These are phyloP conservation scores for Podospora pseudocomata DNA, from an alignment of 495 filamentous ascomycete genomes.

Conservation along the genomic window DNA sequence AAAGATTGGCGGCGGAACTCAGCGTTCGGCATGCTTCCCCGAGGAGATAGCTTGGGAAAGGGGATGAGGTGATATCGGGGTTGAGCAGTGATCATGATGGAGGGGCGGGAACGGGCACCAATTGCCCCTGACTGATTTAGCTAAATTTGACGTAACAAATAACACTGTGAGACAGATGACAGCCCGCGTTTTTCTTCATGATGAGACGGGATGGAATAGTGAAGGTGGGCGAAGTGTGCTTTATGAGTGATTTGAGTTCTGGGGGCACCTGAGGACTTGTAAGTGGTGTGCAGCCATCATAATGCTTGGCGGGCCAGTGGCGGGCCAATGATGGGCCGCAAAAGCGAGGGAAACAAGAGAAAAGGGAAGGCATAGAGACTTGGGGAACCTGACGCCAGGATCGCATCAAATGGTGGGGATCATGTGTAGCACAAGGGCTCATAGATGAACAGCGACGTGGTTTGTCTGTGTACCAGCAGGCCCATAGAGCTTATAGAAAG, in stretches of 20 bases:
- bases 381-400: background rate
- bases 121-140: conserved; percentile 7
- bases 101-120: conserved; percentile 1
- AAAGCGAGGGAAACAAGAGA: background rate
- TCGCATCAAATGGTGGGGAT: background rate
- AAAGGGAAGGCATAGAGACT: background rate
- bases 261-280: background rate
- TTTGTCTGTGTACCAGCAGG: background rate
- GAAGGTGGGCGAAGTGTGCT: background rate
- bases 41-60: background rate
- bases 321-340: background rate
- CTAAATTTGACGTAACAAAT: conserved; percentile 7
- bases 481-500: background rate
- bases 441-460: background rate
- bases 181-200: background rate
- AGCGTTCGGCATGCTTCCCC: background rate
- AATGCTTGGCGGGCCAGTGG: background rate
- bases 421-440: background rate
- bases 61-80: background rate
- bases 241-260: background rate
- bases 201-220: background rate
- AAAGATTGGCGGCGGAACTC: background rate
- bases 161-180: conserved; percentile 1
- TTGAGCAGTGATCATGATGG: background rate
- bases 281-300: background rate